These are phyloP conservation scores for Kluyveromyces lactis DNA, from an alignment of 805 yeast genomes.

Conservation along the genomic window DNA sequence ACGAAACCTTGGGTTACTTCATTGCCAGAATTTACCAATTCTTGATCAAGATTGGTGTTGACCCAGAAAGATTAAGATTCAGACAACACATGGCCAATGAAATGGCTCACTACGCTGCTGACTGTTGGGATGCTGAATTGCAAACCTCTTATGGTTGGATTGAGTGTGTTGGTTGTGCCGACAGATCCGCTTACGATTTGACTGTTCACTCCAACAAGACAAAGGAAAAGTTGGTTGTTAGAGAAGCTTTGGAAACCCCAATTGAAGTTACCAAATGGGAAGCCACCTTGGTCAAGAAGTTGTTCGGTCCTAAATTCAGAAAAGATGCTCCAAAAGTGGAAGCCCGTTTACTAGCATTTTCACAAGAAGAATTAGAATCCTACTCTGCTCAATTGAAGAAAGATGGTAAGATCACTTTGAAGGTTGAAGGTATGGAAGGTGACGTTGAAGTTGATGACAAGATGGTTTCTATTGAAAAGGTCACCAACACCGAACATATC, in stretches of 20 bases:
- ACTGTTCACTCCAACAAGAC: conserved; percentile 93
- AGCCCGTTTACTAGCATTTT: conserved; percentile 61
- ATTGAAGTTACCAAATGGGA: conserved; percentile 73
- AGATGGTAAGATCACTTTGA: conserved; percentile 56
- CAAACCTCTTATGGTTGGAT: conserved; percentile 97
- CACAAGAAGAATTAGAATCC: conserved; percentile 78
- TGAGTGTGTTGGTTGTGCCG: conserved; percentile 99
- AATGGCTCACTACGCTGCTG: conserved; percentile 99
- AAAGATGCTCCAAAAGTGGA: conserved; percentile 93
- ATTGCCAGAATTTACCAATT: conserved; percentile 87
- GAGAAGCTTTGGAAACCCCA: conserved; percentile 84
- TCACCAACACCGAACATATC: conserved; percentile 75
- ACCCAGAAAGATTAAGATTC: conserved; percentile 75
- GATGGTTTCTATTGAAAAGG: conserved; percentile 68
- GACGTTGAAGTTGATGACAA: conserved; percentile 65
- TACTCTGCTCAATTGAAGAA: conserved; percentile 58
- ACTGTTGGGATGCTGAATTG: conserved; percentile 99
- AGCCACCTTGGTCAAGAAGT: conserved; percentile 84
- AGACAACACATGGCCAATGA: conserved; percentile 98
- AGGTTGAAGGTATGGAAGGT: conserved; percentile 56
- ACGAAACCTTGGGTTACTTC: conserved; percentile 95
- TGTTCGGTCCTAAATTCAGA: conserved; percentile 96
- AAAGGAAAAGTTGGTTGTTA: conserved; percentile 88
- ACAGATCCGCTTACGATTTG: conserved; percentile 95
- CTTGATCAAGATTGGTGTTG: conserved; percentile 83